Base-by-base conservation (phyloP, 306 rosid species). In the Luffa acutangula region DNA sequence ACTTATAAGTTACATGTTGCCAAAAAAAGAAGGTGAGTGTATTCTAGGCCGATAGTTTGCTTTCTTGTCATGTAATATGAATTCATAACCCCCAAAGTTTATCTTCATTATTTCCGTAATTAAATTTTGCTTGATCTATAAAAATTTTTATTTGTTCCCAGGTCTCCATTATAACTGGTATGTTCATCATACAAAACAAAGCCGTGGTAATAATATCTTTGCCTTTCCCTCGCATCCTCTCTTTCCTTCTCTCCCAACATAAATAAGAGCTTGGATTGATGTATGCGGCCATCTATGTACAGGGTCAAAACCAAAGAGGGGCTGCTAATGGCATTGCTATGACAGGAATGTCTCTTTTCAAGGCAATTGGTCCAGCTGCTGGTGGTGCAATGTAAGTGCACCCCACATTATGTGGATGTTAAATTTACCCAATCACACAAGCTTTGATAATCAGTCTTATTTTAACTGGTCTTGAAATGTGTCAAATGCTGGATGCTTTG, bases 241-340 rank as follows among this genome's bases (percentile, higher is more conserved):
- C 70, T 41, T 43, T 77, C 65, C 36, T 42, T 37, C 20, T 58
- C 54, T 54, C 34, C 25, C 21, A 12, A 42, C 51, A 58, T 21
- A 39, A 18, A 17, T 41, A 51, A 45, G 42, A 48, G 53, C 57
- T 72, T 72, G 42, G 41, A 25, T 72, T 72, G 77, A 72, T 57
- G 5, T 52, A 54, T 7, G 15, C 52, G 83, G 39, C 80, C 65
- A 67, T 42, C 73, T 87, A 20, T 79, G 9, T 67, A 78, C 78
- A 92, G 98, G 90, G 84, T 62, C 98, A 95, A 87, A 82, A 84
- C 51, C 97, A 91, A 83, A 88, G 98, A 75, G 98, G 98, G 11
- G 96, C 96, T 18, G 97, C 97, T 43, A 95, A 95, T 88, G 98
- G 98, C 73, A 78, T 92, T 78, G 46, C 97, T 31, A 88, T 95